Evolutionary conservation across 306 rosid species (phyloP).

Genomic region (Amphicarpaea edgeworthii): DNA sequence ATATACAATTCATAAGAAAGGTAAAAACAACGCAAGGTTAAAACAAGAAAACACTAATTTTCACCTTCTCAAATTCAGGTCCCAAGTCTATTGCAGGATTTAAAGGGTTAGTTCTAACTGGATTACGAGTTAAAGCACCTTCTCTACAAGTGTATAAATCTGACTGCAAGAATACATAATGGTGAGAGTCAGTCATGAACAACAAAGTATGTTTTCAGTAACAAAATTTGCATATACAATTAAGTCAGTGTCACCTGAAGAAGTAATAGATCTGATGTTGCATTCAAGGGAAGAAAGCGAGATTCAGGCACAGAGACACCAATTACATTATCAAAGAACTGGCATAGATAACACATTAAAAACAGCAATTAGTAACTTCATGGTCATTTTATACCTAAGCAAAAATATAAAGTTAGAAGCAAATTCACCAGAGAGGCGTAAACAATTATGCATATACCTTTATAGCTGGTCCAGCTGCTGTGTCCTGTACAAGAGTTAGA

Average conservation of each 20-base stretch:
- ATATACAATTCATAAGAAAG: constrained; percentile 28
- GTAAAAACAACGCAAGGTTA: constrained; percentile 6
- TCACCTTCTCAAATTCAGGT: constrained; percentile 80
- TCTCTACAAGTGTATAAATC: constrained; percentile 60
- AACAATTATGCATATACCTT: constrained; percentile 52
- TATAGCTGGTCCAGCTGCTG: constrained; percentile 56
- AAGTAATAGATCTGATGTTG: constrained; percentile 71
- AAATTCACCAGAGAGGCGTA: constrained; percentile 7
- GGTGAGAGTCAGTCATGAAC: constrained; percentile 21
- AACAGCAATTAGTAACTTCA: constrained; percentile 19
- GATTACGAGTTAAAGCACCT: constrained; percentile 68
- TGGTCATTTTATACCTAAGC: constrained; percentile 18
- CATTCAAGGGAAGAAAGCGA: constrained; percentile 61
- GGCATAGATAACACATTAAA: constrained; percentile 35
- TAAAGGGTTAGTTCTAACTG: constrained; percentile 65
- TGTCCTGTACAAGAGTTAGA: constrained; percentile 52
- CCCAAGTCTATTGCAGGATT: constrained; percentile 75
- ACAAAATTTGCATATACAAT: constrained; percentile 9
- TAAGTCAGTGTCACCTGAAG: constrained; percentile 59
- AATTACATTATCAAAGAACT: constrained; percentile 65
- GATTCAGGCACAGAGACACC: constrained; percentile 69
- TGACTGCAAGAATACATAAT: constrained; percentile 63
- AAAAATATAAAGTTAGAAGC: constrained; percentile 28
- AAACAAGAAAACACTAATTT: constrained; percentile 12
- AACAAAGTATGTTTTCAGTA: constrained; percentile 5